Evolutionary conservation across 1,139 yeast genomes (phyloP), one percentile per base, ranked within the genome.

Genomic region (Pichia terricola): DNA sequence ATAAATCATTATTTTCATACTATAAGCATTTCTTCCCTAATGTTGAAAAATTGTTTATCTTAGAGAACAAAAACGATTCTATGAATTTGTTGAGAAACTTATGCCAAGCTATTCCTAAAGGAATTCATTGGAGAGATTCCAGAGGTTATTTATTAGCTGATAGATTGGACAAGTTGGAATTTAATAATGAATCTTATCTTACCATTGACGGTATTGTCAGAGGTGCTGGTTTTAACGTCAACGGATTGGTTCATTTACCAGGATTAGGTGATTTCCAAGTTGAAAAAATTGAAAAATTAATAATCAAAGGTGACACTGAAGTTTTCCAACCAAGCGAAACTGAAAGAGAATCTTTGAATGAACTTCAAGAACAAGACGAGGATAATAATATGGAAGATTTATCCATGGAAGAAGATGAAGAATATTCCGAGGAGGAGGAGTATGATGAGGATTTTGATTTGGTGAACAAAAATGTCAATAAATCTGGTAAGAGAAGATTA

Each of bases 11-110:
- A 53, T 76, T 80, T 44, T 83, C 95, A 44, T 89, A 74, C 64
- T 87, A 87, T 65, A 71, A 70, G 47, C 96, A 91, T 68, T 94
- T 91, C 67, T 94, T 91, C 70, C 96, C 97, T 7, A 74, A 75
- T 35, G 83, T 79, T 52, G 95, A 86, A 35, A 83, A 81, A 61
- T 67, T 91, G 31, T 89, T 69, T 64, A 79, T 84, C 38, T 64
- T 87, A 45, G 95, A 87, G 55, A 67, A 66, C 40, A 66, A 70
- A 25, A 69, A 84, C 3, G 98, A 91, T 52, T 73, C 84, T 26
- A 53, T 73, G 32, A 85, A 83, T 56, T 79, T 88, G 43, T 69
- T 84, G 35, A 75, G 98, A 59, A 69, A 72, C 3, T 57, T 94
- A 35, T 84, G 95, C 58, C 97, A 91, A 58, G 85, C 81, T 62